Base-by-base conservation (phyloP, 768 basidiomycete genomes). In the Suillus ampliporus region DNA sequence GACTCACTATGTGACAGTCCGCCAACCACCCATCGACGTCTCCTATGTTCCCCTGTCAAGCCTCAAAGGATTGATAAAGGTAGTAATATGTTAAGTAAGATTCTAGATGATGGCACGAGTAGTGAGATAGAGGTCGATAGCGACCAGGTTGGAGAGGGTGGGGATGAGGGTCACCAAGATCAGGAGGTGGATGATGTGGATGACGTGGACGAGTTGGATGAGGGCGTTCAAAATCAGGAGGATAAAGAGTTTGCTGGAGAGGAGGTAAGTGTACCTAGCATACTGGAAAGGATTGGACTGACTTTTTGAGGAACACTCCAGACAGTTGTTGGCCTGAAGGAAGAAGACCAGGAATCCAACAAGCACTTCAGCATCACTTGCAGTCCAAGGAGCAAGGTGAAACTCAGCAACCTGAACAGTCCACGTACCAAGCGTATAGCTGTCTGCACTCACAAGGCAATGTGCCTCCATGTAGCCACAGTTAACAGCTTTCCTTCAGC, bases 161-260 rank as follows among this genome's bases (percentile, higher is more conserved):
- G 26, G n/a, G 47, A 48, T 48, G 47, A 48, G 47, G 21, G 21
- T 48, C 47, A 21, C n/a, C 26, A n/a, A 48, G 47, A 48, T 48
- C 21, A 48, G n/a, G 26, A 48, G n/a, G n/a, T n/a, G n/a, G n/a
- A n/a, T n/a, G n/a, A n/a, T n/a, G 47, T 21, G 47, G 47, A 48
- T n/a, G 26, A 48, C 4, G 47, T 21, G 47, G 47, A 48, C 21
- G 47, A 48, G 47, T 28, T 21, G 47, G 26, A 48, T n/a, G 47
- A 48, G 47, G 47, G 26, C 47, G 15, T 21, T 28, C n/a, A 48
- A 21, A 48, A 48, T 48, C 21, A 48, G 47, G 47, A 21, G 26
- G 26, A 28, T 4, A n/a, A 21, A 48, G n/a, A 21, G 26, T 48
- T 48, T n/a, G 21, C 47, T 48, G n/a, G 47, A 48, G 47, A 48